Conservation (phyloP, 2,329 filamentous ascomycete genomes). For the Phoma sp. region DNA sequence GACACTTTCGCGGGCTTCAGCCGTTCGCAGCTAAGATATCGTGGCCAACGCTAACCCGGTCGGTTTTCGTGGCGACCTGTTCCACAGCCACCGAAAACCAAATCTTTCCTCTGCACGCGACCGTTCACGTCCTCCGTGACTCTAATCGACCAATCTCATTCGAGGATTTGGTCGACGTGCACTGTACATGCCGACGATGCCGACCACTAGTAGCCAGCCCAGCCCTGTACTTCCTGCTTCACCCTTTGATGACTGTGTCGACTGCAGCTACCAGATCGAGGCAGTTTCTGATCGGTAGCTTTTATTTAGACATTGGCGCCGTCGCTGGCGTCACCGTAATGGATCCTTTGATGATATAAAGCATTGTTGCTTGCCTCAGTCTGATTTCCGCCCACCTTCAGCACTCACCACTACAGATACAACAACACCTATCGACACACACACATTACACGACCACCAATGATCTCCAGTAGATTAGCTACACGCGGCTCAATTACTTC, state of each 20-base stretch:
- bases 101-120: constrained; percentile 12
- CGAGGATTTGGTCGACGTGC: not conserved
- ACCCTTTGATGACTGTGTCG: constrained; percentile 32
- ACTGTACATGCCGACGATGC: constrained; percentile 17
- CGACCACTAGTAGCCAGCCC: constrained; percentile 10
- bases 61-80: constrained; percentile 13
- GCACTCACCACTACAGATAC: constrained; percentile 14
- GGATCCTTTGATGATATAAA: constrained; percentile 38
- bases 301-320: constrained; percentile 23
- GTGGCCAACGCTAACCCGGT: constrained; percentile 9
- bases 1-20: not conserved
- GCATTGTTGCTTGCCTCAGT: constrained; percentile 25
- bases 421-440: constrained; percentile 13
- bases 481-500: constrained; percentile 40
- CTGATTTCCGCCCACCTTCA: constrained; percentile 26
- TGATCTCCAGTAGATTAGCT: constrained; percentile 39
- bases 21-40: constrained; percentile 1
- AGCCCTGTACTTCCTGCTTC: constrained; percentile 24
- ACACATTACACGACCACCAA: constrained; percentile 22
- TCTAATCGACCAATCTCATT: constrained; percentile 1
- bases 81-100: constrained; percentile 14
- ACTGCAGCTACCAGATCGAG: constrained; percentile 1
- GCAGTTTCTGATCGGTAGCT: constrained; percentile 4
- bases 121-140: constrained; percentile 6
- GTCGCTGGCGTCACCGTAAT: constrained; percentile 21